phyloP scores from a whole-genome alignment of 2,329 filamentous ascomycete genomes.

The Hysterium pulicare region DNA sequence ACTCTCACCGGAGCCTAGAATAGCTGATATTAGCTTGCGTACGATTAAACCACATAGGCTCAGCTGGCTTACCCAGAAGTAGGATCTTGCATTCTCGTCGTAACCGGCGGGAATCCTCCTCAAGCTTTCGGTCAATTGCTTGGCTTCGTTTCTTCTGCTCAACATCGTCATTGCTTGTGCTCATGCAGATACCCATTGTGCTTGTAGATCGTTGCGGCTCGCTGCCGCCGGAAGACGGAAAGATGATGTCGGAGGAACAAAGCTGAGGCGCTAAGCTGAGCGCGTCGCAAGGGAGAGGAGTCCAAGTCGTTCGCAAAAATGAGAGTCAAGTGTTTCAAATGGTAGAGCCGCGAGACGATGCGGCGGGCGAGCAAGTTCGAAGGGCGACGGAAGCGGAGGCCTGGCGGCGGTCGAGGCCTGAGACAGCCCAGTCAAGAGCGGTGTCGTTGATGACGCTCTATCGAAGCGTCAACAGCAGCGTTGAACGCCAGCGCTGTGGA shows the following conservation, averaged over 20 bases:
- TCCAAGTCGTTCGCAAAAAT: conserved; percentile 11
- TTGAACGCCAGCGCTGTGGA: conserved; percentile 3
- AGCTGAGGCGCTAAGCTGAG: conserved; percentile 25
- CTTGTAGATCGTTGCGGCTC: conserved; percentile 23
- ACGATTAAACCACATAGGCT: neutral
- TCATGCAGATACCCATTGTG: conserved; percentile 92
- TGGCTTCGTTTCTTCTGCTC: conserved; percentile 96
- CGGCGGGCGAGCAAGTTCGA: conserved; percentile 13
- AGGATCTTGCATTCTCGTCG: conserved; percentile 99
- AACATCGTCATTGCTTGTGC: conserved; percentile 77
- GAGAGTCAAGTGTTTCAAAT: conserved; percentile 18
- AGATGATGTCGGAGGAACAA: conserved; percentile 16
- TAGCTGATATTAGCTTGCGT: conserved; percentile 23
- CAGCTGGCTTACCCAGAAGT: conserved; percentile 70
- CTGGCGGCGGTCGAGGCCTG: conserved; percentile 4
- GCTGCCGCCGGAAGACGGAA: conserved; percentile 24
- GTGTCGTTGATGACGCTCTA: conserved; percentile 2
- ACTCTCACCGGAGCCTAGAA: conserved; percentile 88
- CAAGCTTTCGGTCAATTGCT: conserved; percentile 87
- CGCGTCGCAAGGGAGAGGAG: conserved; percentile 24
- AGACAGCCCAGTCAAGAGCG: neutral
- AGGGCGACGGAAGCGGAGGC: conserved; percentile 3
- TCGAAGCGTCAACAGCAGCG: neutral
- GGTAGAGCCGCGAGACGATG: conserved; percentile 19
- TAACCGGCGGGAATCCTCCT: conserved; percentile 90